A percentile compares a stretch with the other conserved stretches of the same genome.
These are phyloP conservation scores for Ceratocystiopsis sp. DNA, from an alignment of 2,329 filamentous ascomycete genomes.

Conservation along the genomic window DNA sequence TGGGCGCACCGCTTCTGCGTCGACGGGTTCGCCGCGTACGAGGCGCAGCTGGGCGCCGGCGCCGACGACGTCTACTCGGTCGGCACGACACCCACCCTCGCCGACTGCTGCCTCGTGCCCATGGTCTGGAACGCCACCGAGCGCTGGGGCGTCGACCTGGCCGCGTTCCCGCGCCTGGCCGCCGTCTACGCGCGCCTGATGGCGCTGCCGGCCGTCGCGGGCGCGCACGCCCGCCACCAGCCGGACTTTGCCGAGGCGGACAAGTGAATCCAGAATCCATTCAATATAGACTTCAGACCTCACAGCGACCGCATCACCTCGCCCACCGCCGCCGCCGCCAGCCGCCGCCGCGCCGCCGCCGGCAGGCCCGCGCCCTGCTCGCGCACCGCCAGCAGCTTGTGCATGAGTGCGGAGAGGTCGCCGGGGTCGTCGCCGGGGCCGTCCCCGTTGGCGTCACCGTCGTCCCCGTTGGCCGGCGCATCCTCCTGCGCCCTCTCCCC, in stretches of 20 bases:
- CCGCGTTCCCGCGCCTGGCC: slow-evolving; percentile 27
- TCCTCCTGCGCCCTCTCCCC: slow-evolving; percentile 15
- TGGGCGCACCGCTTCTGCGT: slow-evolving; percentile 36
- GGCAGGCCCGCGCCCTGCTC: slow-evolving; percentile 42
- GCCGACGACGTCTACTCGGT: slow-evolving; percentile 30
- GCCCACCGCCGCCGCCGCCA: slow-evolving; percentile 43
- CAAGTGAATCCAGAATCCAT: background rate
- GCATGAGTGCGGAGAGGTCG: slow-evolving; percentile 32
- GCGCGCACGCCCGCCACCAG: slow-evolving; percentile 36
- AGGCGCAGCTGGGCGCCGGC: slow-evolving; percentile 22
- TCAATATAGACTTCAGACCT: background rate
- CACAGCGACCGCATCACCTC: slow-evolving; percentile 47
- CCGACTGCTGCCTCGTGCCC: slow-evolving; percentile 40
- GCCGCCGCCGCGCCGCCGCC: slow-evolving; percentile 40
- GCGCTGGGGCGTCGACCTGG: slow-evolving; percentile 34
- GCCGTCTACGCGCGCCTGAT: slow-evolving; percentile 28
- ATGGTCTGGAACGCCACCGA: slow-evolving; percentile 37
- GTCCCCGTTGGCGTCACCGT: background rate
- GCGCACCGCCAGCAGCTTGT: slow-evolving; percentile 41
- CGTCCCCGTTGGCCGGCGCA: slow-evolving; percentile 3
- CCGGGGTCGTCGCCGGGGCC: slow-evolving; percentile 16
- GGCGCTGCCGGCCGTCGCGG: slow-evolving; percentile 30
- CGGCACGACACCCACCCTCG: slow-evolving; percentile 36
- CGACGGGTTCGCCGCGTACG: slow-evolving; percentile 39
- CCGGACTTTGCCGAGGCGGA: slow-evolving; percentile 24